These are phyloP conservation scores for Beauveria scarabaeidicola DNA, from an alignment of 2,329 filamentous ascomycete genomes.

Conservation along the genomic window DNA sequence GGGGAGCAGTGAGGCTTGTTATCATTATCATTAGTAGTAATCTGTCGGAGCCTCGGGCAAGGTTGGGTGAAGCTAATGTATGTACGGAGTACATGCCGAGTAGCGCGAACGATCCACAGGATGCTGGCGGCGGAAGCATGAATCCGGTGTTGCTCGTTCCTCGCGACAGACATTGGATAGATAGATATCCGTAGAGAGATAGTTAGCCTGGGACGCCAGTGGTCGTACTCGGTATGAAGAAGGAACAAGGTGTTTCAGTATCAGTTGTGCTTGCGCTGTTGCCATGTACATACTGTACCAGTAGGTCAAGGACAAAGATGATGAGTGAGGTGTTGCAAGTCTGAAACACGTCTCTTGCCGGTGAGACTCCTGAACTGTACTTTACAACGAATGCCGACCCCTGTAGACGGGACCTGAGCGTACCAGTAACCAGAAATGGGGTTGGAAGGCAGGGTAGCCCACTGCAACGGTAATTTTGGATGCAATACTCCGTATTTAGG, in stretches of 20 bases:
- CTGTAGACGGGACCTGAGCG: conserved; percentile 4
- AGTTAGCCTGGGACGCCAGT: too few relatives aligned
- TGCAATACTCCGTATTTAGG: background rate
- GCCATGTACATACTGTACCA: background rate
- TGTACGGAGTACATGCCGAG: background rate
- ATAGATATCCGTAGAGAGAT: too few relatives aligned
- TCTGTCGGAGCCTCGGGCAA: background rate
- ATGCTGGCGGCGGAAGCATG: background rate
- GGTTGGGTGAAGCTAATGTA: background rate
- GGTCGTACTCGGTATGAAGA: too few relatives aligned
- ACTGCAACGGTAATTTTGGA: background rate
- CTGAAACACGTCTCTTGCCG: conserved; percentile 6
- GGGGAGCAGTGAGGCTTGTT: too few relatives aligned
- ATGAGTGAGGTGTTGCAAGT: background rate
- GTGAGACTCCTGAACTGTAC: background rate
- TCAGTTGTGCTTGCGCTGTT: background rate
- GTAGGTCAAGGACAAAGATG: background rate
- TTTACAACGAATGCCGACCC: background rate
- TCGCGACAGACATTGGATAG: background rate
- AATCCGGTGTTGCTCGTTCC: background rate
- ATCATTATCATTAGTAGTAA: too few relatives aligned
- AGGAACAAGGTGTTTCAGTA: background rate
- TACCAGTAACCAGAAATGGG: background rate
- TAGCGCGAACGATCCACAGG: background rate
- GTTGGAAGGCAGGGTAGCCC: background rate